Evolutionary conservation across 768 basidiomycete species (phyloP), one percentile per base, ranked within the genome.

Genomic region (Boletellus emodensis): DNA sequence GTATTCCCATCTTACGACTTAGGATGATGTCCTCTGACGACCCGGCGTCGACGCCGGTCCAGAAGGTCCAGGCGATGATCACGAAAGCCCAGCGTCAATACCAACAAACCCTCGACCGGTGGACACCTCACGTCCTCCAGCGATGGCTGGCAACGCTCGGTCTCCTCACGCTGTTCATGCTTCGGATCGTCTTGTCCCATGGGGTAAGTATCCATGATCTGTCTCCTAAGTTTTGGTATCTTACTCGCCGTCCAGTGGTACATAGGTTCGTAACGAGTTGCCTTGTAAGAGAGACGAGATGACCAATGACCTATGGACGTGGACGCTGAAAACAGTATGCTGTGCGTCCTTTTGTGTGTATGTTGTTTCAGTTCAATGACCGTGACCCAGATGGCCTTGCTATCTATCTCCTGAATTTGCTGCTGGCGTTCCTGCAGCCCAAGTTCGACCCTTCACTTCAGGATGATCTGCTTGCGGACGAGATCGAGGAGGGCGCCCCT

Each of bases 351-450:
- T 28, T 53, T 22, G 22, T 44, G n/a, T 12, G 17, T 11, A 1
- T 26, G 35, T 35, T 15, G 43, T 42, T 36, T 40, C 46, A 33
- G 34, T 41, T 22, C 26, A 12, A 26, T 58, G 26, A 58, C 40
- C 40, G 0, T 38, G 45, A 8, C 57, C 13, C 53, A 89, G 88
- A 95, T 65, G 94, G 90, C 15, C 85, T 90, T 58, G 94, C 91
- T 28, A 97, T 96, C 59, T 97, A 97, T 72, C 82, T 95, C 55
- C 80, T 97, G 52, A 96, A 99, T 73, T 82, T 99, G 46, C 83
- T 99, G 48, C 80, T 99, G 57, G 95, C 96, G 2, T 99, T 99
- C 77, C 77, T 99, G 15, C 94, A 97, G 75, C 96, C 96, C 32
- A 90, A 87, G 67, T 98, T 99, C 67, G 96, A 99, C 70, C 95